Base-by-base conservation (phyloP, 2,329 filamentous ascomycete species). In the Chalara sp. region DNA sequence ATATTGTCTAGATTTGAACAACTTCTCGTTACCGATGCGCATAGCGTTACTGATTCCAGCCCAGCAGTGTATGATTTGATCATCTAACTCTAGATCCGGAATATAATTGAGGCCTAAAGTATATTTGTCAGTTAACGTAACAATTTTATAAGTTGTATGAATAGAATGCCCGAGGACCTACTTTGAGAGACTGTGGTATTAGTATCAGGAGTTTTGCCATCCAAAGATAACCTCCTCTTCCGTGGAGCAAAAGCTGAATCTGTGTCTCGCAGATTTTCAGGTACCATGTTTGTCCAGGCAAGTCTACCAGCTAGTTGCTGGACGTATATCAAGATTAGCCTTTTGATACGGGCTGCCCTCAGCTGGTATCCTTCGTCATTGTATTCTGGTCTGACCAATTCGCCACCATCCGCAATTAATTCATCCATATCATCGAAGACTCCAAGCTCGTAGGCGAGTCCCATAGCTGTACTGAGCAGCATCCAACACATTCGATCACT, bases 401-500 rank as follows among this genome's bases (percentile, higher is more conserved):
- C 72, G 51, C 79, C 72, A 52, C 78, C 73, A 47, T 80, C 73
- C 52, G 76, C 77, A 50, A 84, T 68, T 60, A 82, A 65, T 61
- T 91, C 87, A 52, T 87, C 89, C 57, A 91, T 89, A 52, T 91
- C 83, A 59, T 97, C 93, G 61, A 97, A 99, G 2, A 99, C 89
- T 8, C 93, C 93, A 32, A 99, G 81, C 67, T 99, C 93, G 59
- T 95, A 95, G 0, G 88, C 89, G 37, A 97, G 74, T 1, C 90
- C 87, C 73, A 92, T 87, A 11, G 89, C 90, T 37, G 90, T 95
- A 63, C 89, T 95, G 32, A 97, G 77, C 11, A 97, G 74, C 89
- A 96, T 96, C 92, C 92, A 96, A 65, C 89, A 95, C 88, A 96
- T 95, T 49, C 90, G 86, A 63, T 96, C 92, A 57, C 86, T 89